Percentiles rank a stretch among this genome's conserved stretches.
Evolutionary conservation across 805 yeast genomes (phyloP).

Genomic region (Vanderwaltozyma tropicalis): DNA sequence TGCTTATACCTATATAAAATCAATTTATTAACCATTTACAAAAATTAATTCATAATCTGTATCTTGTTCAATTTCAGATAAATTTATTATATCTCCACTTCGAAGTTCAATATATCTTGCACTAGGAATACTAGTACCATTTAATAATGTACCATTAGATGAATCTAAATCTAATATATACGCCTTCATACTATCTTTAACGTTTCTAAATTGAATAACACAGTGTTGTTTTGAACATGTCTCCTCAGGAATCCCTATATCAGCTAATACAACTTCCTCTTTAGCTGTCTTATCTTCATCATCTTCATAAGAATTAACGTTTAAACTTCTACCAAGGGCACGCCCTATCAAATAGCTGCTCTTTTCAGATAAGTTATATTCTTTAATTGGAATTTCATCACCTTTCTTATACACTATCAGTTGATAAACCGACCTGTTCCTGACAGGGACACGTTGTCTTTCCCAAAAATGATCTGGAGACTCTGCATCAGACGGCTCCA

Average conservation of each 20-base stretch:
- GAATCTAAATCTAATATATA: slow-evolving; percentile 40
- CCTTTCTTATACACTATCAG: slow-evolving; percentile 25
- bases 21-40: slow-evolving; percentile 2
- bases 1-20: too few species aligned
- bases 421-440: slow-evolving; percentile 16
- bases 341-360: slow-evolving; percentile 31
- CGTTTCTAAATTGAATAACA: slow-evolving; percentile 35
- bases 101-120: slow-evolving; percentile 35
- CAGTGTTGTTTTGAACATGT: slow-evolving; percentile 41
- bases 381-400: slow-evolving; percentile 16
- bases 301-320: not conserved
- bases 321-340: slow-evolving; percentile 10
- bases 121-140: slow-evolving; percentile 31
- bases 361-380: slow-evolving; percentile 19
- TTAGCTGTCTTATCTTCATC: slow-evolving; percentile 5
- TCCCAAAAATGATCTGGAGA: slow-evolving; percentile 18
- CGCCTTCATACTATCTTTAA: slow-evolving; percentile 18
- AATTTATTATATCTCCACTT: slow-evolving; percentile 33
- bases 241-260: slow-evolving; percentile 29
- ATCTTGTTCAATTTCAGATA: slow-evolving; percentile 29
- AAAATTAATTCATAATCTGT: slow-evolving; percentile 21
- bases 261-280: slow-evolving; percentile 25
- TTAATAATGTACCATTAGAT: slow-evolving; percentile 37
- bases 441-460: slow-evolving; percentile 10
- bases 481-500: slow-evolving; percentile 29